These are phyloP conservation scores for Peniophora sp. DNA, from an alignment of 1,284 basidiomycete species.

Conservation along the genomic window DNA sequence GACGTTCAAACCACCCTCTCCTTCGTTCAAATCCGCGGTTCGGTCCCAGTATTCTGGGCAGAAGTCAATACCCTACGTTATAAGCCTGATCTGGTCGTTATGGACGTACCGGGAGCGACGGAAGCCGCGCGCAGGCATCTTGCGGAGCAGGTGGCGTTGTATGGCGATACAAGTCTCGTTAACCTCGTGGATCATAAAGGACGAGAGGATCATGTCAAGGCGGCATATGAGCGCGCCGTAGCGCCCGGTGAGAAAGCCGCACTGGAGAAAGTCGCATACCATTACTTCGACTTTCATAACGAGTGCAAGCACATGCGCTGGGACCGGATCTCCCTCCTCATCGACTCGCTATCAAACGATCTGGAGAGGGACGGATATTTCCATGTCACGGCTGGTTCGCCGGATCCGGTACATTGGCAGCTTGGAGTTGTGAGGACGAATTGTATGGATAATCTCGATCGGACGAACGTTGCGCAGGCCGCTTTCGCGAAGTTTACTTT, in stretches of 20 bases:
- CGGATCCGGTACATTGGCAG: slow-evolving; percentile 48
- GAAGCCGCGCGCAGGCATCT: slow-evolving; percentile 74
- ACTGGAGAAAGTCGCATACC: slow-evolving; percentile 73
- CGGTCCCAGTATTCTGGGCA: slow-evolving; percentile 94
- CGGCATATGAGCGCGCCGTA: slow-evolving; percentile 86
- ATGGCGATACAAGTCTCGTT: slow-evolving; percentile 80
- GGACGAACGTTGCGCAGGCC: slow-evolving; percentile 95
- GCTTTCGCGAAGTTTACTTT: slow-evolving; percentile 82
- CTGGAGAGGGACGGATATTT: slow-evolving; percentile 75
- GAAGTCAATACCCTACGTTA: slow-evolving; percentile 96
- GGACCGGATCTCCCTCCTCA: slow-evolving; percentile 82
- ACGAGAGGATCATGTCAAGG: slow-evolving; percentile 92
- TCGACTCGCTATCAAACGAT: slow-evolving; percentile 73
- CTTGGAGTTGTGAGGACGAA: slow-evolving; percentile 73
- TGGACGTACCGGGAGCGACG: slow-evolving; percentile 85
- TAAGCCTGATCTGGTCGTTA: slow-evolving; percentile 94
- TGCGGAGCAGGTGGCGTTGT: slow-evolving; percentile 64
- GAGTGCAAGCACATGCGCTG: slow-evolving; percentile 96
- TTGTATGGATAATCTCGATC: slow-evolving; percentile 95
- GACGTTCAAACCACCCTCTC: slow-evolving; percentile 61
- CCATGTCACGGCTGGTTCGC: slow-evolving; percentile 43
- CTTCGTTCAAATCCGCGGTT: slow-evolving; percentile 92
- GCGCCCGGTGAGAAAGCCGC: slow-evolving; percentile 17
- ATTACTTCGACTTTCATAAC: slow-evolving; percentile 97
- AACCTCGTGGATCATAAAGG: slow-evolving; percentile 97